phyloP scores from a whole-genome alignment of 164 flowering plant genomes.

The Magnolia changhungtana region DNA sequence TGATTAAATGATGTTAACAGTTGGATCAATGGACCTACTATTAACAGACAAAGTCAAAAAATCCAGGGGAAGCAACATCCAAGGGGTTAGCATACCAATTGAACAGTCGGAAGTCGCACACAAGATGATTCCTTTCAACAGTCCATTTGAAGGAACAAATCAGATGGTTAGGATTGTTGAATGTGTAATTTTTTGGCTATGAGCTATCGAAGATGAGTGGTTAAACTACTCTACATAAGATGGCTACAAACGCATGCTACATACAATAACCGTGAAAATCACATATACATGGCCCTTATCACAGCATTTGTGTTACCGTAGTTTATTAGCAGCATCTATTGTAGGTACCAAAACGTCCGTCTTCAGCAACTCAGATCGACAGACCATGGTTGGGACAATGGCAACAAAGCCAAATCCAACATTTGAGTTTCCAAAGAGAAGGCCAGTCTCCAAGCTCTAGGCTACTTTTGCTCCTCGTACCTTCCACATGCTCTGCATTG shows the following conservation, averaged over 20 bases:
- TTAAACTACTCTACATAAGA: background rate
- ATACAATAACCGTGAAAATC: background rate
- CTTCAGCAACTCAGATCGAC: background rate
- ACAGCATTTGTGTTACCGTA: background rate
- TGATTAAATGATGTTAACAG: too few species aligned
- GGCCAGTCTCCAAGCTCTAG: background rate
- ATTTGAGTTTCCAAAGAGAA: background rate
- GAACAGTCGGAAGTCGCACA: background rate
- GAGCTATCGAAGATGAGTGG: background rate
- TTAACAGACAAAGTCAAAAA: too few species aligned
- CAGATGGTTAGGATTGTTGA: background rate
- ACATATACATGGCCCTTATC: background rate
- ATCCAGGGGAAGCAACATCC: too few species aligned
- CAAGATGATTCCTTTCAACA: background rate
- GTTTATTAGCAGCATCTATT: background rate
- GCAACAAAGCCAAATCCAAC: background rate
- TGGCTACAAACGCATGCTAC: background rate
- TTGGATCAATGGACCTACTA: too few species aligned
- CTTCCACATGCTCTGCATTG: constrained; percentile 65
- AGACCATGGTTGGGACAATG: background rate
- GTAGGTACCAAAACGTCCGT: background rate
- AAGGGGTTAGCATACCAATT: too few species aligned
- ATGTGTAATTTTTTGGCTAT: background rate
- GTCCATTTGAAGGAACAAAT: background rate
- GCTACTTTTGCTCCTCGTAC: constrained; percentile 21